phyloP scores from a whole-genome alignment of 306 rosid genomes.

The Cotoneaster glaucophyllus region DNA sequence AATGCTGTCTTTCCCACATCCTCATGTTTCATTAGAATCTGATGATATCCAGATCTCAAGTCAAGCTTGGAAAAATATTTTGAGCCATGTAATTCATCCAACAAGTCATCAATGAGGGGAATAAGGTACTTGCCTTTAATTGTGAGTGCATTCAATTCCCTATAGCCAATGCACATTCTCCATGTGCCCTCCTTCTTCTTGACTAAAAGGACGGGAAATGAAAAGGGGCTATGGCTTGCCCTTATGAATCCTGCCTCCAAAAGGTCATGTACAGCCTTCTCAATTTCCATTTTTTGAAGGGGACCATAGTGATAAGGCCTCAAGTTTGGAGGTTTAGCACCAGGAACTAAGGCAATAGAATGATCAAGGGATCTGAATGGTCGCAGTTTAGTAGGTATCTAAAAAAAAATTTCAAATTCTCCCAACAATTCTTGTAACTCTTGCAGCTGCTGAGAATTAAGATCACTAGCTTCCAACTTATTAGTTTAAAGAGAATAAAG shows the following conservation, averaged over 20 bases:
- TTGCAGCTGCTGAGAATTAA: too few relatives aligned
- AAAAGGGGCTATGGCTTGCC: too few relatives aligned
- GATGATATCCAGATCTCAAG: not conserved
- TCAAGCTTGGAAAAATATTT: not conserved
- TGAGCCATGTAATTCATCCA: not conserved
- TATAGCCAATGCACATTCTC: not conserved
- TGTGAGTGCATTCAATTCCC: not conserved
- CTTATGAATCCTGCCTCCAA: too few relatives aligned
- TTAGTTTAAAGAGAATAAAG: not conserved
- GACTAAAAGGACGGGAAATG: too few relatives aligned
- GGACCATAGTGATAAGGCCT: not conserved
- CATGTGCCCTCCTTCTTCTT: not conserved
- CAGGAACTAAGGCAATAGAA: not conserved
- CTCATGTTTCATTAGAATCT: not conserved
- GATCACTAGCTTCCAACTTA: not conserved
- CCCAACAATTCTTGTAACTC: not conserved
- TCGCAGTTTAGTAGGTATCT: not conserved
- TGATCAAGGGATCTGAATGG: not conserved
- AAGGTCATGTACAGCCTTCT: too few relatives aligned
- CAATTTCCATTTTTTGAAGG: not conserved
- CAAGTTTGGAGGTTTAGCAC: not conserved
- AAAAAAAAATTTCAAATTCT: not conserved
- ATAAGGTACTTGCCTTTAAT: not conserved
- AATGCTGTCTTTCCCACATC: not conserved
- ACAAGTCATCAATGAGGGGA: not conserved